A percentile compares a stretch with the other conserved stretches of the same genome.
Evolutionary conservation across 1,139 yeast species (phyloP).

Genomic region (Protomyces pachydermus): DNA sequence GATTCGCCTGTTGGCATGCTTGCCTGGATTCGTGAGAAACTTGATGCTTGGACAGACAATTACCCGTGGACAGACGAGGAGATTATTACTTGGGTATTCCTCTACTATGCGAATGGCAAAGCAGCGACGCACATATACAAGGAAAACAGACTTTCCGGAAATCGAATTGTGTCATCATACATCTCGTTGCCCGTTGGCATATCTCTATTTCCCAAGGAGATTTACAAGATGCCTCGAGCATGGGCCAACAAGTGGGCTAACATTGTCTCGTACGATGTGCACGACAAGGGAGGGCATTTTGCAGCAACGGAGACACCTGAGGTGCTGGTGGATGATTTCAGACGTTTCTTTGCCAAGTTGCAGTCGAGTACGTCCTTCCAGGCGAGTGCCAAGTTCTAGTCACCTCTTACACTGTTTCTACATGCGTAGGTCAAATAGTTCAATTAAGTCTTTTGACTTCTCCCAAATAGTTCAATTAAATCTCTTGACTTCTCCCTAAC

Average conservation of each 20-base stretch:
- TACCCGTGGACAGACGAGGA: constrained; percentile 23
- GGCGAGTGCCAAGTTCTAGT: constrained; percentile 20
- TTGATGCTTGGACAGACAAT: constrained; percentile 14
- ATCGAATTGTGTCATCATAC: not conserved
- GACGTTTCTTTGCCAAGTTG: constrained; percentile 11
- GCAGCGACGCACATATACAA: constrained; percentile 26
- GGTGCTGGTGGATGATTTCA: constrained; percentile 17
- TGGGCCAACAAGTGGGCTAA: constrained; percentile 17
- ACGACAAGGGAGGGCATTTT: constrained; percentile 25
- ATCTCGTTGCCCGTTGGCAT: constrained; percentile 22
- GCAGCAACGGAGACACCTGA: constrained; percentile 26
- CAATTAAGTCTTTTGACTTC: not conserved
- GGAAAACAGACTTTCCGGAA: not conserved
- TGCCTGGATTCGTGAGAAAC: constrained; percentile 27
- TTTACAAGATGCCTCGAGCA: constrained; percentile 15
- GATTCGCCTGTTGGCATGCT: constrained; percentile 27
- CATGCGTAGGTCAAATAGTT: not conserved
- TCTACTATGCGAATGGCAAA: constrained; percentile 14
- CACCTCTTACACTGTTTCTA: not conserved
- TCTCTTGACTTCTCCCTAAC: not conserved
- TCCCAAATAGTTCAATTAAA: too few relatives aligned
- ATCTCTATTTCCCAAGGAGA: constrained; percentile 21
- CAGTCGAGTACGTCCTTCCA: constrained; percentile 3
- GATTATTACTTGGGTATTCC: constrained; percentile 23
- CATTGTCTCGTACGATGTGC: constrained; percentile 6